These are phyloP conservation scores for Russula olivacea DNA, from an alignment of 768 basidiomycete species.

Conservation along the genomic window DNA sequence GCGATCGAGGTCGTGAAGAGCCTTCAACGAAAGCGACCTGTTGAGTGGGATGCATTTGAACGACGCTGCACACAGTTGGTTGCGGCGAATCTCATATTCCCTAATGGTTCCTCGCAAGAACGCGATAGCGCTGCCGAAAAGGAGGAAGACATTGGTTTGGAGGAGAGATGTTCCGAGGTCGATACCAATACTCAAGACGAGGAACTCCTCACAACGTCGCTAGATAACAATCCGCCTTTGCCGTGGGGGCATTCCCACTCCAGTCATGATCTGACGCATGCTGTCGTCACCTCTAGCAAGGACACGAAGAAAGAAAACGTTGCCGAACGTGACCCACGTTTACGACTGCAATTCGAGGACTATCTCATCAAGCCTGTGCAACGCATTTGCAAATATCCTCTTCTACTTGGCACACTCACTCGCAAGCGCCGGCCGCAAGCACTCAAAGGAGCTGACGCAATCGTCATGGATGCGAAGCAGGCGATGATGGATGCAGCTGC, in stretches of 20 bases:
- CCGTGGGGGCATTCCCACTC: neutral
- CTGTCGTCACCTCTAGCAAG: neutral
- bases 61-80: constrained; percentile 61
- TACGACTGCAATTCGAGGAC: constrained; percentile 65
- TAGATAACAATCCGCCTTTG: neutral
- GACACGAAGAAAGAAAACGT: constrained; percentile 11
- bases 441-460: constrained; percentile 4
- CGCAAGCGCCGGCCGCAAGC: neutral
- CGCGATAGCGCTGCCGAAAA: neutral
- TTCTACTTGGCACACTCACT: constrained; percentile 72
- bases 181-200: neutral
- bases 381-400: constrained; percentile 90
- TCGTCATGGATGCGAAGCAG: constrained; percentile 17
- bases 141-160: neutral
- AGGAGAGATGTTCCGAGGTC: neutral
- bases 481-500: constrained; percentile 23
- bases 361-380: constrained; percentile 98
- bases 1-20: constrained; percentile 70
- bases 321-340: constrained; percentile 14
- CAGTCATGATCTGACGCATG: neutral
- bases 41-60: constrained; percentile 84
- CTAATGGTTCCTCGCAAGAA: neutral
- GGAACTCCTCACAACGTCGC: neutral
- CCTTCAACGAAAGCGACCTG: constrained; percentile 52
- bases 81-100: constrained; percentile 29